A percentile compares a stretch with the other conserved stretches of the same genome.
phyloP scores from a whole-genome alignment of 164 flowering plant genomes.

The Piper betle region DNA sequence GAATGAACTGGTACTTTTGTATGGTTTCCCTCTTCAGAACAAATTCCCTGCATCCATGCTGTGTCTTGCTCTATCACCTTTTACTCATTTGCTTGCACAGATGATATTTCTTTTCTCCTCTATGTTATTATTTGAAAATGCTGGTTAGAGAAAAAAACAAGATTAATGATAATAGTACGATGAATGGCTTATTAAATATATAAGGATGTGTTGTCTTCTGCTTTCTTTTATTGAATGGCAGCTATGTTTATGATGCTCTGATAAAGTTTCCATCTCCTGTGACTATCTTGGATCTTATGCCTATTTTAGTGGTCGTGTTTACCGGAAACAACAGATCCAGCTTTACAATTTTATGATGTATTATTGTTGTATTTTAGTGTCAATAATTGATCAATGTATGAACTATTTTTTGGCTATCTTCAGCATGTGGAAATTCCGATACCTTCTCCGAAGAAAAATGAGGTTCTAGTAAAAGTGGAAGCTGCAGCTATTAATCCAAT shows the following conservation, averaged over 20 bases:
- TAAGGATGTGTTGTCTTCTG: too few species aligned
- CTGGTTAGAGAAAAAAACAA: too few species aligned
- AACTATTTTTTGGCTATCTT: background rate
- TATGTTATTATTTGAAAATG: too few species aligned
- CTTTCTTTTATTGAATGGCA: background rate
- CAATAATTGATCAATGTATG: background rate
- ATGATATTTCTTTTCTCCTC: too few species aligned
- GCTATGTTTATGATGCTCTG: background rate
- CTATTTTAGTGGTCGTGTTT: background rate
- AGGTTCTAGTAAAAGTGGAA: conserved; percentile 11
- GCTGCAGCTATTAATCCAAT: conserved; percentile 10
- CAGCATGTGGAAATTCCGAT: conserved; percentile 19
- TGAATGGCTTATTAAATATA: too few species aligned
- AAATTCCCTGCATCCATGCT: too few species aligned
- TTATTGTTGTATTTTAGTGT: background rate
- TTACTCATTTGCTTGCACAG: too few species aligned
- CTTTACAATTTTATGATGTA: background rate
- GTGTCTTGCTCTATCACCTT: too few species aligned
- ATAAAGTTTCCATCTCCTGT: background rate
- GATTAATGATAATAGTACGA: too few species aligned
- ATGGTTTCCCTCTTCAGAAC: too few species aligned
- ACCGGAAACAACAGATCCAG: background rate
- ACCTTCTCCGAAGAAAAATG: conserved; percentile 11
- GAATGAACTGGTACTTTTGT: too few species aligned
- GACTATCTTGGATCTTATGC: background rate